Base-by-base conservation (phyloP, 768 basidiomycete species). In the Paxillus rubicundulus region DNA sequence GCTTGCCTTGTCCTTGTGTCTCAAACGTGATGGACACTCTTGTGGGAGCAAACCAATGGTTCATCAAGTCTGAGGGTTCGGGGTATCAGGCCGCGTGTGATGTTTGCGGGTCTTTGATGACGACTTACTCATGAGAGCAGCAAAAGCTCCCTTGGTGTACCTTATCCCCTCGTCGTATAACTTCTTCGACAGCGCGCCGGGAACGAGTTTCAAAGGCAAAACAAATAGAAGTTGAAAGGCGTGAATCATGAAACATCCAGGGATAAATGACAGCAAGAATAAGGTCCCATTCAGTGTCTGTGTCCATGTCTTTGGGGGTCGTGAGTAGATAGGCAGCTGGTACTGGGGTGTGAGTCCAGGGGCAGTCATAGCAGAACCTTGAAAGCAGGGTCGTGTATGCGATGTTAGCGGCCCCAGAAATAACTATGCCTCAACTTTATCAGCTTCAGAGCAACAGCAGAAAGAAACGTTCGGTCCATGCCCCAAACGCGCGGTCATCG, bases 61-160 rank as follows among this genome's bases (percentile, higher is more conserved):
- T 84, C 77, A 89, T 84, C 38, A 92, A 66, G 61, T 94, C 88
- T 92, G 53, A 43, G 37, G 45, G 37, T 38, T n/a, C 8, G 18
- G 37, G 17, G 17, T 38, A 18, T 51, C 13, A 52, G 46, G 20
- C 34, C 39, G 45, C 43, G 34, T 49, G 16, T 12, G 17, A 34
- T 4, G 17, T 28, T 42, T 49, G 49, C 24, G 21, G 50, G 46
- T 36, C 6, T 37, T 28, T 10, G 39, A 45, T 34, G 18, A 49
- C 13, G 38, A 78, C 84, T 64, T 60, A 91, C 91, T 80, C 63
- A 90, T 69, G 27, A 95, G 75, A 57, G 76, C 75, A 17, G 84
- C 91, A 69, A 92, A 93, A 14, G 86, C 78, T 24, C 87, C 90
- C 71, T 95, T 93, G 51, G 89, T 91, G 61, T 86, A 86, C 36